These are phyloP conservation scores for Triticum monococcum DNA, from an alignment of 176 grass and related monocot genomes.

Conservation along the genomic window DNA sequence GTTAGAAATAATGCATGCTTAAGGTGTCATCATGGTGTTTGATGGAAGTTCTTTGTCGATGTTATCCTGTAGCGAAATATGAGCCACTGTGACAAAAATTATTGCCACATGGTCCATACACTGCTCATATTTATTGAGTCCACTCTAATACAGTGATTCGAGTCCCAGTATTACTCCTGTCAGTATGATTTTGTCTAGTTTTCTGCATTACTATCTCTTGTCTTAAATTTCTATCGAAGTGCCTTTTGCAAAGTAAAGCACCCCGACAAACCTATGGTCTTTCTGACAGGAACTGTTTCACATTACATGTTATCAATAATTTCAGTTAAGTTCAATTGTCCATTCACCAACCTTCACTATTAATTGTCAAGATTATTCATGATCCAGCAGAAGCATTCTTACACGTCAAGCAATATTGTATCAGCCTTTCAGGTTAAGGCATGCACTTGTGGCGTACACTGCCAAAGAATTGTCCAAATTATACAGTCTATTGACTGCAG, in stretches of 20 bases:
- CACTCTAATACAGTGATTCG: background rate
- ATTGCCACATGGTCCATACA: conserved; percentile 11
- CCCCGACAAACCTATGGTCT: background rate
- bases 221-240: background rate
- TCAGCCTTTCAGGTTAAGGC: conserved; percentile 18
- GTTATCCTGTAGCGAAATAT: background rate
- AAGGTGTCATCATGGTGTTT: background rate
- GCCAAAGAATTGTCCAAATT: background rate
- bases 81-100: background rate
- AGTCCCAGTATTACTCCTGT: background rate
- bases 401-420: conserved; percentile 24
- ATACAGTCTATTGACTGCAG: background rate
- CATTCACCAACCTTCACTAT: background rate
- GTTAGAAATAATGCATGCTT: background rate
- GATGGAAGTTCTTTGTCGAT: background rate
- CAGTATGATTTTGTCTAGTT: background rate
- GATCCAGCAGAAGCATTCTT: conserved; percentile 1
- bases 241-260: background rate
- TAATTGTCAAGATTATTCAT: background rate
- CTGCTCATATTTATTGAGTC: background rate
- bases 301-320: conserved; percentile 18
- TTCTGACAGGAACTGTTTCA: background rate
- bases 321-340: background rate
- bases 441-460: background rate
- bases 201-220: background rate